Evolutionary conservation across 345 rosid species (phyloP).

Genomic region (Microthlaspi erraticum): DNA sequence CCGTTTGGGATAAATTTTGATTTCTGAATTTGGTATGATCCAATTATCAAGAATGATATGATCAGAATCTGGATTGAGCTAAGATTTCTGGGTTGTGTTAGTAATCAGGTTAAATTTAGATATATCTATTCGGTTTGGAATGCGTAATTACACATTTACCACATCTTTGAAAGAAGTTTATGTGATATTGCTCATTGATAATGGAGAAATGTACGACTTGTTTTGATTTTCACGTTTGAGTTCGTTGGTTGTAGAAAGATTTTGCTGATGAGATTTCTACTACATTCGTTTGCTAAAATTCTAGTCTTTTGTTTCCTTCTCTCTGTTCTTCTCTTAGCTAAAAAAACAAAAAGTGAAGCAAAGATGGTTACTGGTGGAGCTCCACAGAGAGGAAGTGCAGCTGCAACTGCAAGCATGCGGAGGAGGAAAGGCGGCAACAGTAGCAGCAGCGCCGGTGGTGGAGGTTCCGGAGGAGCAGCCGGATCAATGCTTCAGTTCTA

Average conservation of each 20-base stretch:
- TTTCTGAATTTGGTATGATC: neutral
- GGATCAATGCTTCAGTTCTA: conserved; percentile 94
- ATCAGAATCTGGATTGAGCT: neutral
- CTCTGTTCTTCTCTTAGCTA: neutral
- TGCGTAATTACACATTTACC: no score
- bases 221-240: neutral
- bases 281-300: neutral
- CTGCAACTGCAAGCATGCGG: conserved; percentile 81
- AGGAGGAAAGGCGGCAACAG: conserved; percentile 69
- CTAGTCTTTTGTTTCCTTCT: neutral
- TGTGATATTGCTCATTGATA: neutral
- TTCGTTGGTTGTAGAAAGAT: neutral
- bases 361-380: conserved; percentile 63
- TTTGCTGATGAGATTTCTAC: conserved; percentile 11
- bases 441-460: conserved; percentile 55
- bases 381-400: conserved; percentile 89
- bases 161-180: neutral
- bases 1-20: neutral
- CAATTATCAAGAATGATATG: neutral
- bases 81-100: neutral
- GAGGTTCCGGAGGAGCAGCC: conserved; percentile 62
- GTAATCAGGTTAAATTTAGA: neutral
- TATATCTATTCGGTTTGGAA: no score
- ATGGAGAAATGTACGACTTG: neutral
- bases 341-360: conserved; percentile 32